Base-by-base conservation (phyloP, 495 filamentous ascomycete genomes). In the Aspergillus wentii region DNA sequence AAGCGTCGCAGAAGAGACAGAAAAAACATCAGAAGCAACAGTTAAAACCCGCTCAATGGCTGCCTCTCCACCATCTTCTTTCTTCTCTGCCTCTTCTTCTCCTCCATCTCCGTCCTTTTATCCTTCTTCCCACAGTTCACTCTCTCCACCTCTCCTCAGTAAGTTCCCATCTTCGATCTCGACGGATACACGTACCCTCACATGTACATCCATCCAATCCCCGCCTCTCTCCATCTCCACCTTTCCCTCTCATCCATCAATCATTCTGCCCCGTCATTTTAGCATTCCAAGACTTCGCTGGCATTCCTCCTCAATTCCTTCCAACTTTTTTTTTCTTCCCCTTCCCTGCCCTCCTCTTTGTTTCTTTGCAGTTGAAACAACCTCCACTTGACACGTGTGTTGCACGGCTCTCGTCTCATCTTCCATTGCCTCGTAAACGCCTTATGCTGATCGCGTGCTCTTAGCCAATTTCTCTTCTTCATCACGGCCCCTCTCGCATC, bases 391-490 rank as follows among this genome's bases (percentile, higher is more conserved):
- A 64, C 56, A 61, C 56, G 57, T 60, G 55, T 63, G 49, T 48
- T 59, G 52, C 54, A 48, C 38, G 4, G 4, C 14, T 13, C 36
- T 42, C 46, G 59, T 68, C 60, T 75, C 69, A 33, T 63, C 61
- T 37, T 49, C 47, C 34, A 62, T 32, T 41, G 73, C n/a, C n/a
- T n/a, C n/a, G n/a, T n/a, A n/a, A n/a, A n/a, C n/a, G 65, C 52
- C 72, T 66, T 35, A 51, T 45, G 62, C 83, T 82, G 19, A 65
- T 59, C 48, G 68, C 64, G 57, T 74, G 73, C 77, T 79, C 78
- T 68, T 75, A 87, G 47, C 62, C 63, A 61, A 69, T 76, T 46
- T 75, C 65, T 54, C 84, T 64, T 33, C 53, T 49, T 39, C 64
- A 54, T 38, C 69, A 48, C 18, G 62, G 66, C 28, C 66, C 46